phyloP scores from a whole-genome alignment of 805 yeast genomes.

The Clavispora vitiphila region DNA sequence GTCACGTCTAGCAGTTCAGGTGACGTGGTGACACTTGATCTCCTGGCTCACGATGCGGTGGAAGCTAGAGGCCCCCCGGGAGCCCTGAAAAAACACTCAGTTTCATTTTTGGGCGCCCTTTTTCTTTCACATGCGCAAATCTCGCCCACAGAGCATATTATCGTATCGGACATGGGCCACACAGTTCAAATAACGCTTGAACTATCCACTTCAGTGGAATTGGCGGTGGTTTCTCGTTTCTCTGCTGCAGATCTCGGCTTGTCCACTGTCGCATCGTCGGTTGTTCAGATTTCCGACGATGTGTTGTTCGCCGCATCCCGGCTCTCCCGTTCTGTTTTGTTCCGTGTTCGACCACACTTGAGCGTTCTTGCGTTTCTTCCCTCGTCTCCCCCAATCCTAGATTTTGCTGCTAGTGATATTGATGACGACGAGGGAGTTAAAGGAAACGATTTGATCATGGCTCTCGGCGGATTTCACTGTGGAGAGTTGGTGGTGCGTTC shows the following conservation, averaged over 20 bases:
- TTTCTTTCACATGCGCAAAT: background rate
- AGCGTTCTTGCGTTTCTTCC: conserved; percentile 8
- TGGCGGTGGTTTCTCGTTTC: conserved; percentile 9
- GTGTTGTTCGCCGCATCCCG: conserved; percentile 27
- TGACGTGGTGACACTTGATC: conserved; percentile 6
- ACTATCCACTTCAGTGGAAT: background rate
- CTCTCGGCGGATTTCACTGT: conserved; percentile 33
- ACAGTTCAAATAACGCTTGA: conserved; percentile 22
- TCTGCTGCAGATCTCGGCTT: conserved; percentile 22
- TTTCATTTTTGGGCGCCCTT: background rate
- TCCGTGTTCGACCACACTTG: conserved; percentile 22
- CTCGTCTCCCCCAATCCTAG: conserved; percentile 31
- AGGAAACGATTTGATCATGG: conserved; percentile 13
- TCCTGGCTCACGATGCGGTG: background rate
- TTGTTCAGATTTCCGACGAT: conserved; percentile 23
- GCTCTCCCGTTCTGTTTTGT: conserved; percentile 27
- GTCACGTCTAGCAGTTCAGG: background rate
- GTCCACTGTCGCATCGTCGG: conserved; percentile 25
- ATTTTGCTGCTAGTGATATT: conserved; percentile 11
- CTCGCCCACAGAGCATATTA: conserved; percentile 8
- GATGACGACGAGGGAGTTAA: background rate
- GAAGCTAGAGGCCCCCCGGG: no score
- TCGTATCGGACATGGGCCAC: conserved; percentile 26
- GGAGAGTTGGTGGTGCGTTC: conserved; percentile 21
- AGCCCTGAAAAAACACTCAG: conserved; percentile 8